Evolutionary conservation across 768 basidiomycete genomes (phyloP).

Genomic region (Termitomyces eurrhizus): DNA sequence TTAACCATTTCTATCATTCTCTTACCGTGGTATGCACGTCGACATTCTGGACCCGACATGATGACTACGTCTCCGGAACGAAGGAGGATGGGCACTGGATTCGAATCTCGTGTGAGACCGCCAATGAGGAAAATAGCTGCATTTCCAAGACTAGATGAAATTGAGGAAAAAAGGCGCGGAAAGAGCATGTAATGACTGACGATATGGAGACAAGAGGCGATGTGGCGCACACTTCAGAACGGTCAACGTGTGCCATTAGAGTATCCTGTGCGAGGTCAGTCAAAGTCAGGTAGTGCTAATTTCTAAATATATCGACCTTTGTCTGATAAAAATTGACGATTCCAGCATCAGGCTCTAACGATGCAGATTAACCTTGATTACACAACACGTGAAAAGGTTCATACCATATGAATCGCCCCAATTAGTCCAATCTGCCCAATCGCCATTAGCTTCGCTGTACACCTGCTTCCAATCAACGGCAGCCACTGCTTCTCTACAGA

Average conservation of each 20-base stretch:
- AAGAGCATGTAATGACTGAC: constrained; percentile 40
- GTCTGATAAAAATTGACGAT: constrained; percentile 95
- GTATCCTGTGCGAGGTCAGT: constrained; percentile 55
- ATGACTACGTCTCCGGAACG: constrained; percentile 90
- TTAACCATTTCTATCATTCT: constrained; percentile 13
- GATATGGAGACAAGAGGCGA: constrained; percentile 93
- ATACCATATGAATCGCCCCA: constrained; percentile 83
- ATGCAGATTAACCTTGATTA: background rate
- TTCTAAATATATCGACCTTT: constrained; percentile 35
- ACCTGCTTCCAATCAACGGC: constrained; percentile 69
- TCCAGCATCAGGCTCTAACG: constrained; percentile 86
- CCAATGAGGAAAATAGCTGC: constrained; percentile 90
- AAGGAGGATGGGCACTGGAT: constrained; percentile 79
- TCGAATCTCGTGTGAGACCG: constrained; percentile 67
- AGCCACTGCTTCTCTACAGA: constrained; percentile 63
- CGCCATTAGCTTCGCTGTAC: constrained; percentile 36
- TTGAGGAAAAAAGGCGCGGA: background rate
- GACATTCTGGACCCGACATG: constrained; percentile 85
- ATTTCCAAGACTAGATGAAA: constrained; percentile 70
- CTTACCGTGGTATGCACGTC: constrained; percentile 92
- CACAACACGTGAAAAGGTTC: background rate
- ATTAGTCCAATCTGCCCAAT: constrained; percentile 67
- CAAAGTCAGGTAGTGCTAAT: background rate
- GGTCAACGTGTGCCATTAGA: constrained; percentile 97
- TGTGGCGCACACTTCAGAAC: constrained; percentile 89